phyloP scores from a whole-genome alignment of 257 asterid genomes.

The Capsicum pubescens region DNA sequence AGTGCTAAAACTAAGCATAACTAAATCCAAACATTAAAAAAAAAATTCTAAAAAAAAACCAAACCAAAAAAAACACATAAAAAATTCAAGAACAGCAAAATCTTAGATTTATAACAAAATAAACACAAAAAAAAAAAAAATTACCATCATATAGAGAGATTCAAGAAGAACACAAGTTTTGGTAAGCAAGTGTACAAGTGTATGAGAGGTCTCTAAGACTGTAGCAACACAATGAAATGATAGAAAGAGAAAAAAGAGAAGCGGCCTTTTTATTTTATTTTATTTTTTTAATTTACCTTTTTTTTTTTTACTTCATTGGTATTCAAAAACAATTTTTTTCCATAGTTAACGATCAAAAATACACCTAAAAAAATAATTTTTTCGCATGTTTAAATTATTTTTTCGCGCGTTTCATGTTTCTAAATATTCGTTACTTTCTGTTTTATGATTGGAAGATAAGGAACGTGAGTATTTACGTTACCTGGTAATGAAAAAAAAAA shows the following conservation, averaged over 20 bases:
- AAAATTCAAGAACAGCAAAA: neutral
- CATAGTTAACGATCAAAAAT: neutral
- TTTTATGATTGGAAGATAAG: too few relatives aligned
- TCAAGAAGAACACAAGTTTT: neutral
- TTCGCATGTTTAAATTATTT: neutral
- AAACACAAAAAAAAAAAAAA: neutral
- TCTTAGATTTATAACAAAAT: slow-evolving; percentile 17
- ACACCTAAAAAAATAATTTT: neutral
- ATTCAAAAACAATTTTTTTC: neutral
- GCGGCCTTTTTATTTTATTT: neutral
- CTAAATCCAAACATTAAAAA: neutral
- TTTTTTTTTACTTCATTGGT: neutral
- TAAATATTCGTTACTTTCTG: too few relatives aligned
- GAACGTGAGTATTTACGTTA: too few relatives aligned
- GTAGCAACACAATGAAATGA: slow-evolving; percentile 21
- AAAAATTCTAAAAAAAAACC: too few relatives aligned
- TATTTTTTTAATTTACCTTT: neutral
- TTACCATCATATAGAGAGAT: slow-evolving; percentile 1
- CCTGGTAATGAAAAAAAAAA: too few relatives aligned
- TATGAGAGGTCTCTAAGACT: neutral
- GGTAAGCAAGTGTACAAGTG: slow-evolving; percentile 1
- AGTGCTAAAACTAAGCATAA: neutral
- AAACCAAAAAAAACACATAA: too few relatives aligned
- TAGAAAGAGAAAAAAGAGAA: neutral
- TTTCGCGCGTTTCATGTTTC: neutral